phyloP scores from a whole-genome alignment of 176 grass and related monocot species.

The Saccharum officinarum region DNA sequence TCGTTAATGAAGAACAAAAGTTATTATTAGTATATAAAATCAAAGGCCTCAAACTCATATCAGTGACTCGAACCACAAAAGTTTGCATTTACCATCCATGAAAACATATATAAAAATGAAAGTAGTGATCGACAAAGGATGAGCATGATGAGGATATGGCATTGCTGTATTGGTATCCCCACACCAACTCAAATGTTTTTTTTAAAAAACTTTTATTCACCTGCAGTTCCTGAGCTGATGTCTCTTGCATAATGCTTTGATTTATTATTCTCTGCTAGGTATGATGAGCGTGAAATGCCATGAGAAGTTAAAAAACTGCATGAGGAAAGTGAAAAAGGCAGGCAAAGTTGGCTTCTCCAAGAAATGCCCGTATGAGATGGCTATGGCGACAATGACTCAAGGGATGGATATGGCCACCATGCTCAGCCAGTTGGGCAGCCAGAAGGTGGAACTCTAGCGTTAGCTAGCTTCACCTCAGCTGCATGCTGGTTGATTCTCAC shows the following conservation, averaged over 20 bases:
- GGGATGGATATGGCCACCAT: slow-evolving; percentile 98
- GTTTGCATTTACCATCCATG: background rate
- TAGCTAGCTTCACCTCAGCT: background rate
- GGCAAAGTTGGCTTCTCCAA: slow-evolving; percentile 70
- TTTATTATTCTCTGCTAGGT: slow-evolving; percentile 29
- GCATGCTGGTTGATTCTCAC: background rate
- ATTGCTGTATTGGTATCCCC: background rate
- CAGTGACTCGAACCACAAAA: background rate
- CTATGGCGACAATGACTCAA: slow-evolving; percentile 79
- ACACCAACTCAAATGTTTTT: background rate
- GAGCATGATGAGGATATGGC: background rate
- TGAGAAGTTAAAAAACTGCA: slow-evolving; percentile 86
- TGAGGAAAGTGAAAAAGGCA: slow-evolving; percentile 77
- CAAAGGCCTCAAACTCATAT: background rate
- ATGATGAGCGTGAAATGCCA: slow-evolving; percentile 76
- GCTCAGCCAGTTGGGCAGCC: slow-evolving; percentile 61
- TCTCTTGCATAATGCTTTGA: background rate
- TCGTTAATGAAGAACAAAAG: background rate
- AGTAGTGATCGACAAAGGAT: background rate
- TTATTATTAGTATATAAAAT: background rate
- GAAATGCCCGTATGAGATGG: slow-evolving; percentile 70
- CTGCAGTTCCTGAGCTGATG: background rate
- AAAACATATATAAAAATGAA: background rate
- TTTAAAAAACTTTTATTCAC: background rate
- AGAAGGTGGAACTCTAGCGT: slow-evolving; percentile 59